Percentiles rank a stretch among this genome's conserved stretches.
Conservation (phyloP, 805 yeast genomes). For the Wickerhamiella cacticola region DNA sequence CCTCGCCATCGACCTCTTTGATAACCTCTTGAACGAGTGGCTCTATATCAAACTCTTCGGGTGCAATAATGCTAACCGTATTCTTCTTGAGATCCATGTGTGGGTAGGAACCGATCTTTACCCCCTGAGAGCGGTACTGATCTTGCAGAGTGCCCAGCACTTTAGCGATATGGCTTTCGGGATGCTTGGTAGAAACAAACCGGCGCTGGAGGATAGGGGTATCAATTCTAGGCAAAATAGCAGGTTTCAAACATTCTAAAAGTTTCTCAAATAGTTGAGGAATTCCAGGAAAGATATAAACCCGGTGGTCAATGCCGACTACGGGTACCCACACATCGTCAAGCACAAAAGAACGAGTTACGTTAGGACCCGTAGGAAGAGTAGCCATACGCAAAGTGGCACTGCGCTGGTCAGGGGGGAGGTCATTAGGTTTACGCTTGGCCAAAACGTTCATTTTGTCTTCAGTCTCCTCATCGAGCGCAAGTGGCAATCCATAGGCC, state of each 20-base stretch:
- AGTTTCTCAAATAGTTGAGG: constrained; percentile 58
- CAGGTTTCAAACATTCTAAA: constrained; percentile 36
- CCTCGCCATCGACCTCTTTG: constrained; percentile 41
- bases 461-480: constrained; percentile 46
- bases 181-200: constrained; percentile 45
- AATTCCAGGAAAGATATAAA: constrained; percentile 72
- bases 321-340: constrained; percentile 75
- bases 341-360: constrained; percentile 30
- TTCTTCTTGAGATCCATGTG: constrained; percentile 52
- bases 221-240: constrained; percentile 31
- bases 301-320: constrained; percentile 50
- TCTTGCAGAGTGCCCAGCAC: constrained; percentile 43
- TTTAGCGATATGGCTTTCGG: constrained; percentile 63
- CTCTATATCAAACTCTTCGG: constrained; percentile 30
- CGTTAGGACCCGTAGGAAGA: constrained; percentile 41
- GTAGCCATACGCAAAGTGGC: constrained; percentile 75
- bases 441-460: constrained; percentile 40
- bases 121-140: constrained; percentile 29
- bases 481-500: constrained; percentile 42
- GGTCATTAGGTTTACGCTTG: constrained; percentile 21
- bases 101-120: constrained; percentile 79
- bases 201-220: constrained; percentile 31
- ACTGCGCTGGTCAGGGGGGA: constrained; percentile 33
- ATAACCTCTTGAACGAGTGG: constrained; percentile 38
- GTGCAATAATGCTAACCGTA: constrained; percentile 67